Percentiles rank a stretch among this genome's conserved stretches.
Evolutionary conservation across 2,329 filamentous ascomycete species (phyloP).

Genomic region (Aureobasidium musti): DNA sequence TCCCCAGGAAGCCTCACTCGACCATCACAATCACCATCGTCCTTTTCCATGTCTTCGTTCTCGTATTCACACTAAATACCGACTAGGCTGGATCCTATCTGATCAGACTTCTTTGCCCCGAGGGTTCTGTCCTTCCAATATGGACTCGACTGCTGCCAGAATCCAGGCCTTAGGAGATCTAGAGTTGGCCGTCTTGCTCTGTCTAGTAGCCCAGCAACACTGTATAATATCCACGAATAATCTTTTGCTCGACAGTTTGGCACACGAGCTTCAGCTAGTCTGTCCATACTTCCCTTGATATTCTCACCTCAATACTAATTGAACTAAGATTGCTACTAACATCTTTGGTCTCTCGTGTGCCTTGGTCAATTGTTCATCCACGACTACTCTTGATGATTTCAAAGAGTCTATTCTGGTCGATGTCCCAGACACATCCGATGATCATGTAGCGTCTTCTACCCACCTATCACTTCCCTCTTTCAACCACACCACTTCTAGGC

Average conservation of each 20-base stretch:
- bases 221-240: slow-evolving; percentile 78
- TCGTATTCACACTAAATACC: background rate
- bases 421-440: slow-evolving; percentile 6
- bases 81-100: background rate
- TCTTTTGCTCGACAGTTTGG: slow-evolving; percentile 65
- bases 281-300: slow-evolving; percentile 3
- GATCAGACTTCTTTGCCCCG: background rate
- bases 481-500: slow-evolving; percentile 16
- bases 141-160: slow-evolving; percentile 54
- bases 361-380: slow-evolving; percentile 69
- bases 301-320: background rate
- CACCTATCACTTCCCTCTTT: slow-evolving; percentile 10
- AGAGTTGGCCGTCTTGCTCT: slow-evolving; percentile 81
- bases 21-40: background rate
- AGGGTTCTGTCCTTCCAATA: background rate
- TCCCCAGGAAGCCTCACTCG: background rate
- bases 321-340: slow-evolving; percentile 37
- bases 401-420: slow-evolving; percentile 65
- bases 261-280: slow-evolving; percentile 72
- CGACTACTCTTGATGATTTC: slow-evolving; percentile 81
- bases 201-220: slow-evolving; percentile 78
- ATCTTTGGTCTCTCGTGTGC: slow-evolving; percentile 72
- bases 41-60: background rate
- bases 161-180: slow-evolving; percentile 81
- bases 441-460: background rate